Evolutionary conservation across 192 early-diverging fungal species (phyloP), one percentile per base, ranked within the genome.

Genomic region (Coemansia sp.): DNA sequence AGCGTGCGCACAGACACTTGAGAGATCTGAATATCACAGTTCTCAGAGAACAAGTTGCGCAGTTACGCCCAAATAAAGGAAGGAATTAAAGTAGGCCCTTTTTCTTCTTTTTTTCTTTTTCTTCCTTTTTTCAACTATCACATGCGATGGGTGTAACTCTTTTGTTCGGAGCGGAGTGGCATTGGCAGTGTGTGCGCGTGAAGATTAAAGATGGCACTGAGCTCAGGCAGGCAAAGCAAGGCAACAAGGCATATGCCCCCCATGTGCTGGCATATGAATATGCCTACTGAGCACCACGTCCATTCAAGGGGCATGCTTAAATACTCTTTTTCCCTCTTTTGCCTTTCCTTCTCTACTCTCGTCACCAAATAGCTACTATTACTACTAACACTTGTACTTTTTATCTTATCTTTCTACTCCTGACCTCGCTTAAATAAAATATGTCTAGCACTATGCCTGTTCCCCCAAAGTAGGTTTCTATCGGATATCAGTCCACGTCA

Each of bases 261-360:
- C 27, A 27, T 53, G 50, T 53, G 50, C 27, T 60, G 31, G 27
- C 57, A 60, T 60, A 60, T 60, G 57, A 60, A 60, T 31, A 18
- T 18, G n/a, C 16, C 6, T 6, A 38, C 36, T 38, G 36, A 38
- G 36, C 36, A 44, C 16, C 57, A 33, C 13, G 57, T 9, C 31
- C 57, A 60, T 60, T 31, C 16, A 24, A 6, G 9, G 47, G 47
- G 18, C 47, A 49, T 13, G 55, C 55, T 60, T 60, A 60, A 60
- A 60, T 60, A 16, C 31, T 33, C 27, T 27, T 27, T 27, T 27
- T 27, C 27, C 27, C 27, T 57, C 27, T 31, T 31, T 20, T 31
- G 27, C 27, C 55, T 36, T 33, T 15, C 15, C 57, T 33, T 33
- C 13, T 34, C 57, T 34, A 18, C 57, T 34, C 8, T 60, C 31